phyloP scores from a whole-genome alignment of 345 rosid species.

The Turnera subulata region DNA sequence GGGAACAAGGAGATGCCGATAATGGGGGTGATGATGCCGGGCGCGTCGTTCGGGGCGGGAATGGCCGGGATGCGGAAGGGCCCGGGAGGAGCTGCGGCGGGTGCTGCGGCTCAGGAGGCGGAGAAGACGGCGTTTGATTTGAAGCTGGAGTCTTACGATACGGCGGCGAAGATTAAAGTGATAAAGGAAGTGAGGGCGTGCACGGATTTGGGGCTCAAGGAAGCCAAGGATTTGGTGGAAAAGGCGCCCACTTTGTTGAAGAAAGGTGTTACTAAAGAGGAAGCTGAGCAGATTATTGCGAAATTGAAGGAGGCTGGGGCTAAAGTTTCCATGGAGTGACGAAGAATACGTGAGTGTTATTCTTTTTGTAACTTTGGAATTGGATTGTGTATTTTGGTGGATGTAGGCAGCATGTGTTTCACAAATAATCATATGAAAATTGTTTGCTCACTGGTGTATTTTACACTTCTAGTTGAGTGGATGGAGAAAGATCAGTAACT shows the following conservation, averaged over 20 bases:
- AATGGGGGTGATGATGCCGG: constrained; percentile 94
- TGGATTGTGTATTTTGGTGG: neutral
- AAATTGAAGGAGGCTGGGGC: constrained; percentile 89
- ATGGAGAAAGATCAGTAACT: too few relatives aligned
- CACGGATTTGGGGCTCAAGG: constrained; percentile 84
- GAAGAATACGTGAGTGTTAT: neutral
- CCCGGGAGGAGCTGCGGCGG: constrained; percentile 33
- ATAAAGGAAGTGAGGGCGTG: constrained; percentile 85
- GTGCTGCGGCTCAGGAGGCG: constrained; percentile 41
- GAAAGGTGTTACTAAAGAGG: constrained; percentile 89
- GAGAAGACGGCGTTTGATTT: constrained; percentile 72
- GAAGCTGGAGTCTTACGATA: constrained; percentile 77
- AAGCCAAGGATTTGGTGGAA: constrained; percentile 97
- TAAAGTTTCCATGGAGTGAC: constrained; percentile 75
- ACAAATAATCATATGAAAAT: neutral
- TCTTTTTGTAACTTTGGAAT: constrained; percentile 1
- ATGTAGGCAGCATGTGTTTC: too few relatives aligned
- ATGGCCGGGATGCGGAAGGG: constrained; percentile 17
- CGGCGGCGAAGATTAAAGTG: constrained; percentile 76
- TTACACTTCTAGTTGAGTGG: too few relatives aligned
- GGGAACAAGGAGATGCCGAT: constrained; percentile 62
- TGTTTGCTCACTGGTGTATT: too few relatives aligned
- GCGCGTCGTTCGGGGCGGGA: constrained; percentile 47
- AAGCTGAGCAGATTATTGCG: constrained; percentile 73
- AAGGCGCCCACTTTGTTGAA: constrained; percentile 75